Base-by-base conservation (phyloP, 345 rosid species). In the Rhodamnia argentea region DNA sequence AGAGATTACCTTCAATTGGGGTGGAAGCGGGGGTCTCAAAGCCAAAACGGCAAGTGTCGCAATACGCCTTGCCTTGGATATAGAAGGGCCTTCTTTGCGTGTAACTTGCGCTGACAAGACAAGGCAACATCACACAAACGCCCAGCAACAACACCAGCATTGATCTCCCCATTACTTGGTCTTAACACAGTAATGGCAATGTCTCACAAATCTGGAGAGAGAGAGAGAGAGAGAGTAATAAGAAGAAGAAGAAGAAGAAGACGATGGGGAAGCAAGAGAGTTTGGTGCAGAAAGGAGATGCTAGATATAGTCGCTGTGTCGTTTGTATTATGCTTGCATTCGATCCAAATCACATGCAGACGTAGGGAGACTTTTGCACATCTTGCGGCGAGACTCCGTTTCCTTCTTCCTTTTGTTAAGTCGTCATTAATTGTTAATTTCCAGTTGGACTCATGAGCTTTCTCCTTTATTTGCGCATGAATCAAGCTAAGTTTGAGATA, bases 31-130 rank as follows among this genome's bases (percentile, higher is more conserved):
- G 58, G 83, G 96, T 95, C 91, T 94, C 95, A 44, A 96, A 93
- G 54, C 97, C 97, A 84, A 88, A 90, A 9, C 90, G 92, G 88
- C 97, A 93, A 53, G 95, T 93, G 87, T 95, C 95, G 58, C 98
- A 96, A 84, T 93, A 94, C 84, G 92, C 95, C 6, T n/a, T 20
- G 81, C 98, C 96, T 7, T 27, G 84, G 82, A 96, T 88, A 22
- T 75, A 54, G 85, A 94, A 95, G 24, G 94, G 90, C 37, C n/a
- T 15, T 4, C 82, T 18, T 8, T 27, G 23, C 37, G 86, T 47
- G 24, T 55, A 5, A 10, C 62, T 44, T 3, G 90, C 88, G 18
- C 42, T 85, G 18, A 86, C 90, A 4, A 89, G 64, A 27, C 81
- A 70, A 1, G 81, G 81, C 81, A 70, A 37, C 81, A 37, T 18